Percentiles rank a stretch among this genome's conserved stretches.
These are phyloP conservation scores for Pisolithus albus DNA, from an alignment of 768 basidiomycete species.

Conservation along the genomic window DNA sequence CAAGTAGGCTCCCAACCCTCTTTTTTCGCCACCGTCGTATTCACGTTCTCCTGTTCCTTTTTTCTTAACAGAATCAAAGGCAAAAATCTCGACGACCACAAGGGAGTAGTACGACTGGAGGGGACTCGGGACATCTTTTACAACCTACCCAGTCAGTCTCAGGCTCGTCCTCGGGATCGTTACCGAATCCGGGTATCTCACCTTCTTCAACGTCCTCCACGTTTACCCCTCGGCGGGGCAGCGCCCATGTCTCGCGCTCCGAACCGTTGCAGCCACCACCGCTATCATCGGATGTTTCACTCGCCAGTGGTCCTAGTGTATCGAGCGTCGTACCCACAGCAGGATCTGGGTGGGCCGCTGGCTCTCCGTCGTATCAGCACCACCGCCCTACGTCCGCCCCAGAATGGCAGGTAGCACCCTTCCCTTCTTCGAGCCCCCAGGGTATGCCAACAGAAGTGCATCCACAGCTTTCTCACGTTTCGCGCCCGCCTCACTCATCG, in stretches of 20 bases:
- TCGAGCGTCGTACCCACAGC: constrained; percentile 30
- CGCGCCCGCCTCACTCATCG: constrained; percentile 10
- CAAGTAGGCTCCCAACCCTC: constrained; percentile 42
- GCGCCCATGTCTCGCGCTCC: constrained; percentile 6
- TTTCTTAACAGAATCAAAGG: constrained; percentile 61
- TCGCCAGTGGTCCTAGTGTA: constrained; percentile 10
- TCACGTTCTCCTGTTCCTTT: constrained; percentile 12
- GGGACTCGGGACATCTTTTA: constrained; percentile 44
- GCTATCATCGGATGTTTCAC: background rate
- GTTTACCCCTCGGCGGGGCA: constrained; percentile 6
- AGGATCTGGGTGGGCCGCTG: constrained; percentile 52
- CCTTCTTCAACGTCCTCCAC: constrained; percentile 17
- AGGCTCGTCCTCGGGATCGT: constrained; percentile 32
- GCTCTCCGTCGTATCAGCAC: constrained; percentile 9
- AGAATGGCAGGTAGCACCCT: constrained; percentile 13
- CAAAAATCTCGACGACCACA: constrained; percentile 80
- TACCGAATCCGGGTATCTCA: constrained; percentile 39
- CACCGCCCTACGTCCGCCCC: constrained; percentile 14
- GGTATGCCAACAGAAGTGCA: constrained; percentile 3
- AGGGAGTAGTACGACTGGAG: constrained; percentile 15
- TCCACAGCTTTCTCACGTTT: constrained; percentile 1
- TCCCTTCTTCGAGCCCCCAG: constrained; percentile 7
- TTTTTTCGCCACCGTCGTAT: constrained; percentile 5
- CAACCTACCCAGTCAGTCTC: constrained; percentile 59
- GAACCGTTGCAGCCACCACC: background rate